Base-by-base conservation (phyloP, 2,329 filamentous ascomycete species). In the Pleoardoris graminearum region DNA sequence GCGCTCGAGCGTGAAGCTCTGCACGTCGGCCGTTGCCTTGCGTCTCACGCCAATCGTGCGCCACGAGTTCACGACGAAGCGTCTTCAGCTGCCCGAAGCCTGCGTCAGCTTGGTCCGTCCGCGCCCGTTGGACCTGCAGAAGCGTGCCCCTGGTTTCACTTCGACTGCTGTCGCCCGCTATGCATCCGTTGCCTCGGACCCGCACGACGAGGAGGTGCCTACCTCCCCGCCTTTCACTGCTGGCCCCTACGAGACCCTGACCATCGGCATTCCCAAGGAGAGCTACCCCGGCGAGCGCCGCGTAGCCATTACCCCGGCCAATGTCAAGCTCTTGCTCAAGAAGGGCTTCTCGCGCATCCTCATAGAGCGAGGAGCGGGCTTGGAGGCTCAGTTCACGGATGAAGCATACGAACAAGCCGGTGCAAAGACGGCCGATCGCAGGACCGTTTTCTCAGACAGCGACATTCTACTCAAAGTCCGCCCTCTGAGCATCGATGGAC, bases 381-480 rank as follows among this genome's bases (percentile, higher is more conserved):
- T 81, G 42, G 81, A 85, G 57, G 90, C 91, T 36, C 87, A 91
- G 53, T 91, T 95, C 63, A 82, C 82, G 2, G 90, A 95, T 58
- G 80, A 85, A 33, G 89, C 86, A 29, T 96, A 95, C 65, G 82
- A 86, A 63, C 81, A 85, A 58, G 89, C 89, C 1, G 91, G 91
- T 10, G 91, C 90, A 4, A 90, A 85, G 12, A 75, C 95, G 3
- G 88, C 90, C 37, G 86, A 90, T 58, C 78, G 80, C 29, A 79
- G 81, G 27, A 79, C 78, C n/a, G 80, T 95, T 58, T 96, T 90
- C 86, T 80, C 82, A 5, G 79, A 85, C 49, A 85, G 88, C 55
- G 85, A 96, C 68, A 90, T 96, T 59, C 77, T 96, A 10, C 80
- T 96, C 62, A 96, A 96, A 73, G 90, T 96, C 49, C 85, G 91